These are phyloP conservation scores for Lithohypha guttulata DNA, from an alignment of 2,329 filamentous ascomycete species.

Conservation along the genomic window DNA sequence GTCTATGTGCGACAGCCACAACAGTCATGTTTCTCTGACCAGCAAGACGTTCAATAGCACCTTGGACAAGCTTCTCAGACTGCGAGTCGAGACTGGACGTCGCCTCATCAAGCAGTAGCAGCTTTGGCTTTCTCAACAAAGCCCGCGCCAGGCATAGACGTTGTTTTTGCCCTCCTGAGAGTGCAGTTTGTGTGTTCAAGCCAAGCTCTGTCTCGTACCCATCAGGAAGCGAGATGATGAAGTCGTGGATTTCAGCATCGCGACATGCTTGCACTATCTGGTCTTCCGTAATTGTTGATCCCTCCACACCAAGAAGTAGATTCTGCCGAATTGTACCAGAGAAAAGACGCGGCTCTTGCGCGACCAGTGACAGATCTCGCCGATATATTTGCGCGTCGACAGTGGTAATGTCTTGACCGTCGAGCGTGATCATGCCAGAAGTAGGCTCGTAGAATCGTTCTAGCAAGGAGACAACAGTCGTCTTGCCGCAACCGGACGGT, in stretches of 20 bases:
- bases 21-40: slow-evolving; percentile 47
- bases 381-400: slow-evolving; percentile 26
- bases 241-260: slow-evolving; percentile 44
- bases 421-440: slow-evolving; percentile 30
- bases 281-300: slow-evolving; percentile 27
- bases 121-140: slow-evolving; percentile 40
- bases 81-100: slow-evolving; percentile 53
- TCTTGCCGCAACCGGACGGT: slow-evolving; percentile 39
- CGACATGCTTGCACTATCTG: slow-evolving; percentile 37
- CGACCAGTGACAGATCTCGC: slow-evolving; percentile 26
- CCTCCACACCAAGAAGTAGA: slow-evolving; percentile 35
- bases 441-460: slow-evolving; percentile 38
- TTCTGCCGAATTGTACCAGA: slow-evolving; percentile 39
- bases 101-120: slow-evolving; percentile 50
- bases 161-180: slow-evolving; percentile 48
- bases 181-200: slow-evolving; percentile 36
- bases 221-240: slow-evolving; percentile 42
- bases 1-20: slow-evolving; percentile 64
- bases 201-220: slow-evolving; percentile 41
- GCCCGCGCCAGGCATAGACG: slow-evolving; percentile 46
- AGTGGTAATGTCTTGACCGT: slow-evolving; percentile 24
- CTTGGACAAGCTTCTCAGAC: slow-evolving; percentile 54
- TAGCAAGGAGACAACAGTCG: slow-evolving; percentile 36
- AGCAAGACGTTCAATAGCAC: slow-evolving; percentile 53
- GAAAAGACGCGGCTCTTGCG: slow-evolving; percentile 37